phyloP scores from a whole-genome alignment of 73 alveolate genomes.

The Paramecium biaurelia region DNA sequence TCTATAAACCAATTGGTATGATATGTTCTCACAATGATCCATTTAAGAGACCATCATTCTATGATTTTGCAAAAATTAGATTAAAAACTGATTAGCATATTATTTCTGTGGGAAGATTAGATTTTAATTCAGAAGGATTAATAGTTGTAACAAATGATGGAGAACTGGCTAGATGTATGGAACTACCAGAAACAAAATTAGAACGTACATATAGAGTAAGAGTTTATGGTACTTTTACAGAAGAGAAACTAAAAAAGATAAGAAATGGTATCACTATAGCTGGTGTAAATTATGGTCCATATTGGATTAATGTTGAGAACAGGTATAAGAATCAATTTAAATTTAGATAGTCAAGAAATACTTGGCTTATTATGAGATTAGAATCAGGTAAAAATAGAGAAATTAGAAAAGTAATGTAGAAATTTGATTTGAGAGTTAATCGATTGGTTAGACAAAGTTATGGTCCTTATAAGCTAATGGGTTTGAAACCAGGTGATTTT shows the following conservation, averaged over 20 bases:
- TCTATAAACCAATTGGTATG: constrained; percentile 68
- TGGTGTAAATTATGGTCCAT: constrained; percentile 81
- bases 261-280: constrained; percentile 74
- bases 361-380: constrained; percentile 82
- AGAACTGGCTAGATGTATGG: constrained; percentile 80
- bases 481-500: constrained; percentile 71
- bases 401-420: constrained; percentile 83
- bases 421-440: constrained; percentile 79
- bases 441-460: constrained; percentile 73
- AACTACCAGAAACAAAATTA: constrained; percentile 67
- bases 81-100: constrained; percentile 23
- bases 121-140: constrained; percentile 83
- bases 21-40: constrained; percentile 71
- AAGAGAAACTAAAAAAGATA: constrained; percentile 63
- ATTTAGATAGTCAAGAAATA: constrained; percentile 64
- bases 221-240: constrained; percentile 80
- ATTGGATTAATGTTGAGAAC: constrained; percentile 68
- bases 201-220: constrained; percentile 84
- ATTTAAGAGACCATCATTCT: constrained; percentile 53
- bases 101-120: constrained; percentile 79
- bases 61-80: not conserved
- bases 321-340: constrained; percentile 15
- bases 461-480: constrained; percentile 81
- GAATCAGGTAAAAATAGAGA: constrained; percentile 80
- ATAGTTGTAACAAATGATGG: constrained; percentile 82